phyloP scores from a whole-genome alignment of 2,329 filamentous ascomycete species.

The Phaeosphaeria sp. region DNA sequence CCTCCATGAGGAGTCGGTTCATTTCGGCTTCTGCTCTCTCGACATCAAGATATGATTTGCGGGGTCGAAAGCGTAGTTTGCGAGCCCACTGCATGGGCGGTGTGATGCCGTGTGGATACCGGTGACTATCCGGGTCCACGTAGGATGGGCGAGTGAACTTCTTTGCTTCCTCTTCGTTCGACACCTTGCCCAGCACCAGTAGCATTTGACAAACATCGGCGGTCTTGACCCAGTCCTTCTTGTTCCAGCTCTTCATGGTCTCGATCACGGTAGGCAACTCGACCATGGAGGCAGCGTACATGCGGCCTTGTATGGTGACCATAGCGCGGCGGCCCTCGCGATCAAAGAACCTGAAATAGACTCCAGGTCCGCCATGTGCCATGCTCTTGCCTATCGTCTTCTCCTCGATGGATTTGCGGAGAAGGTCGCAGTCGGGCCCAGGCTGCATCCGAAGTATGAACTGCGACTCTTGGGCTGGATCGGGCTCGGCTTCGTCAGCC shows the following conservation, averaged over 20 bases:
- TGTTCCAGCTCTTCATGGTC: constrained; percentile 92
- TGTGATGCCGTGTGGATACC: constrained; percentile 84
- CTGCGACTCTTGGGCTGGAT: constrained; percentile 88
- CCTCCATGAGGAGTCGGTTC: constrained; percentile 73
- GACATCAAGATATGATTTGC: constrained; percentile 81
- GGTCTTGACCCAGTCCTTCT: constrained; percentile 84
- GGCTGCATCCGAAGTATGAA: constrained; percentile 89
- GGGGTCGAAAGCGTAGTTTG: constrained; percentile 82
- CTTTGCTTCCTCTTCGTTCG: constrained; percentile 60
- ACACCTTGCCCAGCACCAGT: constrained; percentile 73
- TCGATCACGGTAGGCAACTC: constrained; percentile 88
- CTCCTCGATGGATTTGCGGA: constrained; percentile 77
- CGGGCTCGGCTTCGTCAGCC: constrained; percentile 84
- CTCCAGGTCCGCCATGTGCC: constrained; percentile 73
- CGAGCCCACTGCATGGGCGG: constrained; percentile 87
- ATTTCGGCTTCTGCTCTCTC: constrained; percentile 84
- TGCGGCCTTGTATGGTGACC: constrained; percentile 71
- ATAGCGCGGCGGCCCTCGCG: constrained; percentile 75
- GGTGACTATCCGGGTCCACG: constrained; percentile 71
- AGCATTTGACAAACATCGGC: constrained; percentile 91
- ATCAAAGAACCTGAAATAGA: constrained; percentile 81
- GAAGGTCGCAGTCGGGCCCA: constrained; percentile 83
- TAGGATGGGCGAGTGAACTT: constrained; percentile 70
- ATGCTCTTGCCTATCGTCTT: constrained; percentile 74
- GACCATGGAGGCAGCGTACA: constrained; percentile 80